Conservation (phyloP, 2,329 filamentous ascomycete genomes). For the Pseudogymnoascus sp. region DNA sequence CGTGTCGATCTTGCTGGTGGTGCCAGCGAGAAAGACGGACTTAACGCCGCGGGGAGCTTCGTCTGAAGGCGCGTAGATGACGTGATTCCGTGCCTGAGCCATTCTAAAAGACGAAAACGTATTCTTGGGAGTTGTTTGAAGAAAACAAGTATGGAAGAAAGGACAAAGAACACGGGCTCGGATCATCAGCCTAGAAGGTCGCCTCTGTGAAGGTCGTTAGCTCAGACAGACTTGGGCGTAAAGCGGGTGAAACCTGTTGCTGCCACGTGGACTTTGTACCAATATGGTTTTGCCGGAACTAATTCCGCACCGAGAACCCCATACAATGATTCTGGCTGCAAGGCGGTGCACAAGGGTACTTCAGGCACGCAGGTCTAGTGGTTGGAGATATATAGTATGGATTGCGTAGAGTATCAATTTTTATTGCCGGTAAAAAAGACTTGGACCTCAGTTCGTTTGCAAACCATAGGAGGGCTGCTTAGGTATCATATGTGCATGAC, state of each 20-base stretch:
- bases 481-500: background rate
- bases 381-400: background rate
- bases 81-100: background rate
- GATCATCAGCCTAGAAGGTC: background rate
- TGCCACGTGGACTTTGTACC: background rate
- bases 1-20: conserved; percentile 36
- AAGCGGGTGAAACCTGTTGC: background rate
- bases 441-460: background rate
- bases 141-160: background rate
- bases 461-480: background rate
- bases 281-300: background rate
- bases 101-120: background rate
- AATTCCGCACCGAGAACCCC: background rate
- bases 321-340: background rate
- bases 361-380: background rate
- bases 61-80: background rate
- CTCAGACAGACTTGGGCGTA: background rate
- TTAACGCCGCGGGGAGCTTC: background rate
- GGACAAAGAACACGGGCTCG: background rate
- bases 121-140: background rate
- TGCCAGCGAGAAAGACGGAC: conserved; percentile 52
- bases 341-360: background rate
- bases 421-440: background rate
- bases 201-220: background rate
- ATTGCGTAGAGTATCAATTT: background rate